Conservation (phyloP, 2,329 filamentous ascomycete genomes). For the Pseudocercospora cruenta region DNA sequence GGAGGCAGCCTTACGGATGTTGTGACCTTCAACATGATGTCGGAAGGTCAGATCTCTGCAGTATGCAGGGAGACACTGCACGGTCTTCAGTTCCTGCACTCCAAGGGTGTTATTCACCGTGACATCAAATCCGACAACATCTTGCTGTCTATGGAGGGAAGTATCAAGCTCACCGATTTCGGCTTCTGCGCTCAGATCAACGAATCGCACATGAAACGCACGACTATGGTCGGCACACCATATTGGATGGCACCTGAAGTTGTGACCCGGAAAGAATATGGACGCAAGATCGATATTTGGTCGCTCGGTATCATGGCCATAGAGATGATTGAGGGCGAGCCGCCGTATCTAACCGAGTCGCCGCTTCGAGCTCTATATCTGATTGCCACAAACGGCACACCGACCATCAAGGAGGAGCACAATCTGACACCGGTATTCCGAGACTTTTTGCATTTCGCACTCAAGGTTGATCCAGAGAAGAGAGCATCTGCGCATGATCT, state of each 20-base stretch:
- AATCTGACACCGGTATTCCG: conserved; percentile 79
- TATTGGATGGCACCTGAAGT: conserved; percentile 99
- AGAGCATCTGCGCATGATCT: conserved; percentile 92
- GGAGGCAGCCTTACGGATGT: conserved; percentile 96
- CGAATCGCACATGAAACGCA: conserved; percentile 93
- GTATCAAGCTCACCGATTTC: conserved; percentile 98
- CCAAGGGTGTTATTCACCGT: conserved; percentile 95
- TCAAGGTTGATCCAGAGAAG: conserved; percentile 97
- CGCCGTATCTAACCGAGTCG: conserved; percentile 93
- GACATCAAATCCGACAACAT: conserved; percentile 99
- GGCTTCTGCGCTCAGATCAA: conserved; percentile 99
- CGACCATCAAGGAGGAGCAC: conserved; percentile 90
- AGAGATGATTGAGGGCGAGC: conserved; percentile 99
- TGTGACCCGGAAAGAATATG: conserved; percentile 95
- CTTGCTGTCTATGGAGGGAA: conserved; percentile 86
- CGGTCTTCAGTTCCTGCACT: conserved; percentile 92
- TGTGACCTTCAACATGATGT: conserved; percentile 99
- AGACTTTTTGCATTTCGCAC: conserved; percentile 88
- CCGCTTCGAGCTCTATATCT: conserved; percentile 90
- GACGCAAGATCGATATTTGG: conserved; percentile 98
- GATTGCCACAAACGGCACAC: conserved; percentile 96
- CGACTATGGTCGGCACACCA: conserved; percentile 97
- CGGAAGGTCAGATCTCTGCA: conserved; percentile 92
- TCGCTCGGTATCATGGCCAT: conserved; percentile 99
- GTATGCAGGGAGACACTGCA: conserved; percentile 92